Conservation (phyloP, 2,329 filamentous ascomycete species). For the Trichoderma hamatum region DNA sequence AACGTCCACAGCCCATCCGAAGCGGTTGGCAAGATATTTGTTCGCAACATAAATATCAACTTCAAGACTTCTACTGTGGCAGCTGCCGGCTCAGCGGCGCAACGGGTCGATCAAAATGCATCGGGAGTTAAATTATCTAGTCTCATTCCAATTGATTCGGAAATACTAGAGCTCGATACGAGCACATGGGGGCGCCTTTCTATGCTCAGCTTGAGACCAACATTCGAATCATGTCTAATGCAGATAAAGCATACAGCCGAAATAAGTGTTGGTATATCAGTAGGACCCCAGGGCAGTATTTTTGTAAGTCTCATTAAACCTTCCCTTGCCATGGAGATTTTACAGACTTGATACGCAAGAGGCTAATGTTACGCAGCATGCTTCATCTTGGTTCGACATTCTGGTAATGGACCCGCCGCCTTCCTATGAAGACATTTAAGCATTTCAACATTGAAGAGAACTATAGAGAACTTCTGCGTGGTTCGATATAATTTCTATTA, state of each 20-base stretch:
- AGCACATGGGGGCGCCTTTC: not conserved
- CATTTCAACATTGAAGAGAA: too few species aligned
- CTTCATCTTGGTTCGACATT: conserved; percentile 4
- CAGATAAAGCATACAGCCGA: conserved; percentile 5
- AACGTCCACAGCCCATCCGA: not conserved
- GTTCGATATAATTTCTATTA: too few species aligned
- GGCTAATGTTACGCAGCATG: not conserved
- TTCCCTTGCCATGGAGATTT: not conserved
- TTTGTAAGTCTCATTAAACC: not conserved
- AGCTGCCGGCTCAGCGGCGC: not conserved
- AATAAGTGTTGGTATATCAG: conserved; percentile 10
- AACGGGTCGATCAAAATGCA: not conserved
- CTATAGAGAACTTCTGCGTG: not conserved
- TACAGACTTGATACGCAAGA: too few species aligned
- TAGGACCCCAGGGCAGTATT: not conserved
- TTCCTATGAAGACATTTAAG: not conserved
- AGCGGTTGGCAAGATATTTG: not conserved
- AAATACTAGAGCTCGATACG: not conserved
- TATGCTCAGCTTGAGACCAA: not conserved
- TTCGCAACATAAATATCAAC: not conserved
- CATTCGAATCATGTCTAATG: conserved; percentile 10
- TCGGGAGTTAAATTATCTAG: not conserved
- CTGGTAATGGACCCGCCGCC: conserved; percentile 3
- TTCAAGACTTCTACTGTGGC: not conserved
- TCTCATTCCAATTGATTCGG: not conserved